Evolutionary conservation across 1,284 basidiomycete genomes (phyloP), one percentile per base, ranked within the genome.

Genomic region (Leccinum laetum): DNA sequence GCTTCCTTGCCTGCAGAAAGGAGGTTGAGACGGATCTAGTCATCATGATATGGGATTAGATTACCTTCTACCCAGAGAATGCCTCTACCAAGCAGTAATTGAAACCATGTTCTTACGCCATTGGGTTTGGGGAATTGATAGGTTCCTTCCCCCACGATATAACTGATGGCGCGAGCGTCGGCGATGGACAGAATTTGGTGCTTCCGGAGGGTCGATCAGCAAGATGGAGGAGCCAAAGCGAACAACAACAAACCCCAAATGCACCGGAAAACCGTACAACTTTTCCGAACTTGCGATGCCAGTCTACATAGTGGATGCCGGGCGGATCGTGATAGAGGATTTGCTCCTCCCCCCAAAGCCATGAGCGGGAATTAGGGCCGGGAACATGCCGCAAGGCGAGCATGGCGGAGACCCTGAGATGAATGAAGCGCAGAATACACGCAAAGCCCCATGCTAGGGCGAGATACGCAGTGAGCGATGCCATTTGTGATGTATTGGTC

Each of bases 11-110:
- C 84, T 85, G 46, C 18, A 29, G 21, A 62, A 24, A 60, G 18
- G 41, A 46, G 57, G 52, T 65, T 57, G 41, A 49, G 32, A 61
- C 9, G 61, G 37, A 52, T 18, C 5, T 18, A 18, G 10, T 32
- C 39, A 21, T 37, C 26, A 63, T 57, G 44, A 59, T 10, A 39
- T 16, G 49, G 8, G 24, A 65, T 21, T 5, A 8, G 32, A 52
- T 68, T 65, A 84, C 85, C 86, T 82, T 88, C 86, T 16, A 85
- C 80, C 83, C 85, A 87, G 18, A 88, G 79, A 64, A 88, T 83
- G n/a, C 86, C 86, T 73, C 87, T 80, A 16, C 86, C 86, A 4
- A 86, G 77, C 2, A 85, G 81, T 35, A 82, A 82, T 65, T 79
- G 80, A 70, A 88, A 88, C 86, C 86, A 88, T 16, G 81, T 82